phyloP scores from a whole-genome alignment of 169 alveolate genomes.

The Plasmodium inui region DNA sequence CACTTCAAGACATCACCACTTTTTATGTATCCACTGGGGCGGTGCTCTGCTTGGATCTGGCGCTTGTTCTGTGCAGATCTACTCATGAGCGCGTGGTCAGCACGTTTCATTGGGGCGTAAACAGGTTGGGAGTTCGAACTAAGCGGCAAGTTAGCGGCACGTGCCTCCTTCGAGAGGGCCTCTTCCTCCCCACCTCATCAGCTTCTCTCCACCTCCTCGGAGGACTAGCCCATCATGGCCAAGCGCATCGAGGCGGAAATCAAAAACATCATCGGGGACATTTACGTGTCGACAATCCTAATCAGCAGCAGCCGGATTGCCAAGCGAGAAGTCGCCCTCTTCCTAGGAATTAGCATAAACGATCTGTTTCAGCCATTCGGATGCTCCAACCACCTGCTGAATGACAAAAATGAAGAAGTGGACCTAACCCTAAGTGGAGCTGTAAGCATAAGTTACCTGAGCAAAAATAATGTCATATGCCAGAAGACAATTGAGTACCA shows the following conservation, averaged over 20 bases:
- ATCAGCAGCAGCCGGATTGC: slow-evolving; percentile 42
- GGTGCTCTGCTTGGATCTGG: neutral
- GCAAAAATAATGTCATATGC: slow-evolving; percentile 28
- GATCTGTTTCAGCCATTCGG: slow-evolving; percentile 61
- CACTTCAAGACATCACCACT: neutral
- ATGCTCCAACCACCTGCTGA: neutral
- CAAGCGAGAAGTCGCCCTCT: slow-evolving; percentile 36
- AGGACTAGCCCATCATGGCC: slow-evolving; percentile 17
- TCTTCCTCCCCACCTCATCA: too few species aligned
- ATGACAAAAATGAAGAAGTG: slow-evolving; percentile 18
- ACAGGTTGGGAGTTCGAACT: neutral
- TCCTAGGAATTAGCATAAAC: slow-evolving; percentile 23
- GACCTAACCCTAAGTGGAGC: slow-evolving; percentile 29
- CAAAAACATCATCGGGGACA: slow-evolving; percentile 27
- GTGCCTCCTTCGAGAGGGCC: neutral
- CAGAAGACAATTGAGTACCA: slow-evolving; percentile 23
- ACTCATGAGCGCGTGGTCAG: neutral
- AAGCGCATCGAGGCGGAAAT: slow-evolving; percentile 27
- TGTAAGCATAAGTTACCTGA: slow-evolving; percentile 27
- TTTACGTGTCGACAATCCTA: slow-evolving; percentile 36
- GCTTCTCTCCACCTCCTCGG: neutral
- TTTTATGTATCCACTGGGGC: neutral
- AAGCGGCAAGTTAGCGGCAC: neutral
- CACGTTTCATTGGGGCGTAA: neutral
- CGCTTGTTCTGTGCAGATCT: neutral